These are phyloP conservation scores for Alternaria incomplexa DNA, from an alignment of 2,329 filamentous ascomycete genomes.

Conservation along the genomic window DNA sequence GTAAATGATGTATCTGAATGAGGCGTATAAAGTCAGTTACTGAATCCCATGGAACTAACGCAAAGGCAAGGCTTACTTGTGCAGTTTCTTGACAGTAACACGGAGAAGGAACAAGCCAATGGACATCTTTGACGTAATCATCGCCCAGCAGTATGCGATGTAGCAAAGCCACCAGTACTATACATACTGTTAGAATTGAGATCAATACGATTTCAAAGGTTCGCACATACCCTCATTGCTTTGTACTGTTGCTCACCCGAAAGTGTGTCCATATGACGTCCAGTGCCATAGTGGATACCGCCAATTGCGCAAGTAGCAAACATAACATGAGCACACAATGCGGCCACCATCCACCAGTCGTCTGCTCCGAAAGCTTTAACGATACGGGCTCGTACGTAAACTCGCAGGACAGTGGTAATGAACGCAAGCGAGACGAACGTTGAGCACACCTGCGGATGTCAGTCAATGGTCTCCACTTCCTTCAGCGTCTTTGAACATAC, in stretches of 20 bases:
- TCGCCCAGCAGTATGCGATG: slow-evolving; percentile 39
- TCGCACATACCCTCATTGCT: slow-evolving; percentile 35
- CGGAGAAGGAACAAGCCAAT: slow-evolving; percentile 46
- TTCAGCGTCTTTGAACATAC: slow-evolving; percentile 24
- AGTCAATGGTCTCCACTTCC: neutral
- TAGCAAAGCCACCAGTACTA: slow-evolving; percentile 48
- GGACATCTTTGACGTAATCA: slow-evolving; percentile 43
- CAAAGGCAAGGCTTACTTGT: slow-evolving; percentile 15
- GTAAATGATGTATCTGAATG: slow-evolving; percentile 43
- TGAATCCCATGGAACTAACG: neutral
- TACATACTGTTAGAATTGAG: neutral
- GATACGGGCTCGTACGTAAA: slow-evolving; percentile 50
- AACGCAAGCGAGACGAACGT: slow-evolving; percentile 51
- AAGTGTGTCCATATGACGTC: slow-evolving; percentile 37
- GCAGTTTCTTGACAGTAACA: slow-evolving; percentile 34
- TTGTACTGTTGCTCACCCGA: slow-evolving; percentile 28
- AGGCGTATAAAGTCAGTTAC: neutral
- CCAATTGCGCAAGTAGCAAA: slow-evolving; percentile 40
- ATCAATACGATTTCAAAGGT: neutral
- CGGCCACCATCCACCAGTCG: slow-evolving; percentile 41
- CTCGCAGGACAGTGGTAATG: slow-evolving; percentile 46
- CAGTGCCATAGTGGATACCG: slow-evolving; percentile 42
- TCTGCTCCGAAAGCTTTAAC: slow-evolving; percentile 49
- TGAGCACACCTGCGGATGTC: slow-evolving; percentile 33
- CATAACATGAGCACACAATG: slow-evolving; percentile 36